Percentiles rank a stretch among this genome's conserved stretches.
Conservation (phyloP, 1,284 basidiomycete species). For the Cutaneotrichosporon curvatum region DNA sequence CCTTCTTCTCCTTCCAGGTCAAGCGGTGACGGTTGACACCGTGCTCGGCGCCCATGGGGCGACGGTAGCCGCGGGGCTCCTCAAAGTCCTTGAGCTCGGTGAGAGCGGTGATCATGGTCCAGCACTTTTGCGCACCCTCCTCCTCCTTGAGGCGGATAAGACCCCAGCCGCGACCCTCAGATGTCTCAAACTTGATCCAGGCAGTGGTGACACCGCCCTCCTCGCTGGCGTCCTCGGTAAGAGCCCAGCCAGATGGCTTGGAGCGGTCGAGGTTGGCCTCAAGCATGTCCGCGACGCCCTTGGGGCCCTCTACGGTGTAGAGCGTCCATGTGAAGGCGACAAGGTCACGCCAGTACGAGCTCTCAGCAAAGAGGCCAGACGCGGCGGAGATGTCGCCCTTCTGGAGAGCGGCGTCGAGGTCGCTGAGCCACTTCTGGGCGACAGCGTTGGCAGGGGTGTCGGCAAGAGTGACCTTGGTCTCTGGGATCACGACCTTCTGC, state of each 20-base stretch:
- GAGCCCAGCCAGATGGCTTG: constrained; percentile 2
- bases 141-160: constrained; percentile 37
- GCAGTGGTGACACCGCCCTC: constrained; percentile 14
- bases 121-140: constrained; percentile 54
- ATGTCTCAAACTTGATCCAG: constrained; percentile 40
- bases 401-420: constrained; percentile 9
- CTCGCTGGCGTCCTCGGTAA: constrained; percentile 27
- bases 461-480: not conserved
- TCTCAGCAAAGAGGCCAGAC: constrained; percentile 66
- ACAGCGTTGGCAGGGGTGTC: constrained; percentile 2
- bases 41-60: constrained; percentile 15
- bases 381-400: constrained; percentile 76
- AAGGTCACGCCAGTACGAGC: constrained; percentile 53
- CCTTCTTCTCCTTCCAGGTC: constrained; percentile 21
- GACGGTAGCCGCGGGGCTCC: constrained; percentile 32
- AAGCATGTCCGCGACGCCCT: constrained; percentile 26
- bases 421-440: constrained; percentile 11
- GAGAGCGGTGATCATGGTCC: constrained; percentile 54
- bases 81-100: constrained; percentile 52
- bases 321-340: constrained; percentile 59
- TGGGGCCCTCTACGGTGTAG: constrained; percentile 52
- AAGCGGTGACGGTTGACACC: constrained; percentile 18
- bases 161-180: constrained; percentile 38
- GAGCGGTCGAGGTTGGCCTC: constrained; percentile 4
- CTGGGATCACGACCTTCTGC: no score